Conservation (phyloP, 345 rosid species). For the Eucalyptus paniculata region DNA sequence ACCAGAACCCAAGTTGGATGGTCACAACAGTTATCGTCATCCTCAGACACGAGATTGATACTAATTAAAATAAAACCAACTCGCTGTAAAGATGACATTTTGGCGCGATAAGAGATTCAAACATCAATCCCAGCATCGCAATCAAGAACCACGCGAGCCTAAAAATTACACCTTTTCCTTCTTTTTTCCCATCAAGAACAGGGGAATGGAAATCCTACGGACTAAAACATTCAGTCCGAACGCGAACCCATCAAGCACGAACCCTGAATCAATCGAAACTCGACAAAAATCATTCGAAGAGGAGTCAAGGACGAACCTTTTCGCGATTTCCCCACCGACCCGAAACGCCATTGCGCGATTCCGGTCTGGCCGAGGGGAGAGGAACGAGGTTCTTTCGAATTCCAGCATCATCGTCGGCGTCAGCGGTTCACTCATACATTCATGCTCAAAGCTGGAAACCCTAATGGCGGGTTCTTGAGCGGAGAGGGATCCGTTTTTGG, state of each 20-base stretch:
- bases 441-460: not conserved
- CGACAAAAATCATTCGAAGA: not conserved
- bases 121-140: not conserved
- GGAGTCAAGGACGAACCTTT: not conserved
- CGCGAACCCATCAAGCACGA: not conserved
- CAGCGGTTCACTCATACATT: not conserved
- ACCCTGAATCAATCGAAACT: not conserved
- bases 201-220: not conserved
- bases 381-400: not conserved
- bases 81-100: conserved; percentile 27
- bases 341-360: not conserved
- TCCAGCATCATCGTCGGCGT: not conserved
- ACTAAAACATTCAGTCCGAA: not conserved
- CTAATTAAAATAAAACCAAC: not conserved
- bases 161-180: not conserved
- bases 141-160: not conserved
- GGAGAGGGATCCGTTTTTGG: not conserved
- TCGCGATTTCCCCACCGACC: not conserved
- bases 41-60: conserved; percentile 20
- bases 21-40: conserved; percentile 6
- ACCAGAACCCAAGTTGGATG: not conserved
- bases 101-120: not conserved
- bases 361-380: not conserved
- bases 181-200: not conserved
- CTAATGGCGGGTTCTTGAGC: not conserved